Evolutionary conservation across 495 filamentous ascomycete species (phyloP), one percentile per base, ranked within the genome.

Genomic region (Ascodesmis nigricans): DNA sequence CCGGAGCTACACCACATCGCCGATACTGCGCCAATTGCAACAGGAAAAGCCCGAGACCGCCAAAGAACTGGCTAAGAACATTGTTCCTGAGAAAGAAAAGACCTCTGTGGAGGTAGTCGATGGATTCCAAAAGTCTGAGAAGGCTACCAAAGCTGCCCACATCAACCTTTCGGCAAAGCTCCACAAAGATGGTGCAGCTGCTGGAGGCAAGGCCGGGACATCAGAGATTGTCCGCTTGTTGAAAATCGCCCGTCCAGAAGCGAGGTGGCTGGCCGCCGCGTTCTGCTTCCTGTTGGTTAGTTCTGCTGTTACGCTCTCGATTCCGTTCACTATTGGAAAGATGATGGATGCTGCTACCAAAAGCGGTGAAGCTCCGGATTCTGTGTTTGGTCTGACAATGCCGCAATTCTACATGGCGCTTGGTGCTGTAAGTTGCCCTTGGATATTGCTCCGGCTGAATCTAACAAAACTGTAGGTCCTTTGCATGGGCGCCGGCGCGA

Each of bases 271-370:
- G n/a, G 35, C 19, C 51, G 56, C 72, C 18, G 87, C 87, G 0
- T 81, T 93, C 47, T 53, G 73, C 34, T 74, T 87, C 52, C 63
- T 97, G 33, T 57, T 95, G 21, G 58, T 91, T 29, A 92, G 84
- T 2, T 92, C 82, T 3, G 60, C 66, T 21, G 17, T 23, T 38
- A 28, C 43, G 51, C 29, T 51, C 20, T 21, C 15, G 24, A 15
- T 29, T 25, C 51, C 47, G 15, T 84, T 92, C 46, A 90, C 83
- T 0, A 91, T 97, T 42, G 87, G 87, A 16, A 82, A 78, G 55
- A 87, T 97, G 33, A 64, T 97, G 52, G 90, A 97, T 56, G 64
- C 78, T 25, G 78, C 81, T 18, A 79, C 76, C 0, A 60, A 74
- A 53, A 46, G 54, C 15, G 59, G 67, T 28, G 65, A 58, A 3